Conservation (phyloP, 139 green algal species). For the Chlamydomonas incerta region DNA sequence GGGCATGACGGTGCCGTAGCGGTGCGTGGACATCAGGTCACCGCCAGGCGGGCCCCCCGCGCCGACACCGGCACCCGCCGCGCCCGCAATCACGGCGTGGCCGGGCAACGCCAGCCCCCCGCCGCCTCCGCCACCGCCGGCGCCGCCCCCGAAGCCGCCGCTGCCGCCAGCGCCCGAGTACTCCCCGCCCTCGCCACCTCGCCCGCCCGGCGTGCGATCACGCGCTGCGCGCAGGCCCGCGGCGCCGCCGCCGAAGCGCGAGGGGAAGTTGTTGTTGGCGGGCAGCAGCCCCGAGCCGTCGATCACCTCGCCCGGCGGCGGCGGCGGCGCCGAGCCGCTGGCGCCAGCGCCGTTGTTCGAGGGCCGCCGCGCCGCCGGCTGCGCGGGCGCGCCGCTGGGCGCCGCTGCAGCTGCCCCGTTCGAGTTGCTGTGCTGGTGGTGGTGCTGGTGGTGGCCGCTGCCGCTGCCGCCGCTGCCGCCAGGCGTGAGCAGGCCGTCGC, state of each 20-base stretch:
- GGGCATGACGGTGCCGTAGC: slow-evolving; percentile 22
- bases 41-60: neutral
- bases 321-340: neutral
- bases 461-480: too few relatives aligned
- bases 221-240: slow-evolving; percentile 6
- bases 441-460: neutral
- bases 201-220: slow-evolving; percentile 1
- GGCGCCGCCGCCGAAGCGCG: slow-evolving; percentile 8
- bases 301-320: neutral
- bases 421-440: neutral
- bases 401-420: neutral
- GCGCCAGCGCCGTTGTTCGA: neutral
- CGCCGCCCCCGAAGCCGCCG: neutral
- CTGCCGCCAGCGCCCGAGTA: neutral
- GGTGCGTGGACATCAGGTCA: slow-evolving; percentile 16
- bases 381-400: neutral
- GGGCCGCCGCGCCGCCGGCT: neutral
- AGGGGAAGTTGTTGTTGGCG: slow-evolving; percentile 27
- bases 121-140: neutral
- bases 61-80: too few relatives aligned
- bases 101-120: neutral
- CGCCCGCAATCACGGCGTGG: neutral
- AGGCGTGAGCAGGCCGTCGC: neutral
- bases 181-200: neutral
- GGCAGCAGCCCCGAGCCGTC: slow-evolving; percentile 26